Conservation (phyloP, 1,139 yeast species). For the Hansenula anomala region DNA sequence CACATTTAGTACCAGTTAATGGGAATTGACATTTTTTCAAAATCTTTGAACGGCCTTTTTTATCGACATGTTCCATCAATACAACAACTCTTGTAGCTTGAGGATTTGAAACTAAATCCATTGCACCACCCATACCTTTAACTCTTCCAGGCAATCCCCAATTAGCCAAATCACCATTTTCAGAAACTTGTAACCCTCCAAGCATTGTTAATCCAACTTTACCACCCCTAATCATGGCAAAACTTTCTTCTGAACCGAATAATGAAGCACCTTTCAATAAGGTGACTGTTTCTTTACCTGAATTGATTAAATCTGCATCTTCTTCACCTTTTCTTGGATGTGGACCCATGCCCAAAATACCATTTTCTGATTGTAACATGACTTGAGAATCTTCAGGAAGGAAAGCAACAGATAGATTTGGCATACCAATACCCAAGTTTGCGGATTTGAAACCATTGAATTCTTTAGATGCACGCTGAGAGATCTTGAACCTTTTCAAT, state of each 20-base stretch:
- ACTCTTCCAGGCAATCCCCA: slow-evolving; percentile 49
- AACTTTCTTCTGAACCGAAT: slow-evolving; percentile 47
- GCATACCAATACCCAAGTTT: slow-evolving; percentile 47
- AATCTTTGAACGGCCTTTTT: slow-evolving; percentile 43
- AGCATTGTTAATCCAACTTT: slow-evolving; percentile 39
- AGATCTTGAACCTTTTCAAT: slow-evolving; percentile 33
- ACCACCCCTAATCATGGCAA: slow-evolving; percentile 46
- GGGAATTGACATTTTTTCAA: slow-evolving; percentile 40
- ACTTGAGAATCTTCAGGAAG: slow-evolving; percentile 35
- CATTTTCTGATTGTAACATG: slow-evolving; percentile 44
- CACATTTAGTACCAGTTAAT: slow-evolving; percentile 42
- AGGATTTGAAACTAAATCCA: slow-evolving; percentile 49
- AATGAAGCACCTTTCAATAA: slow-evolving; percentile 40
- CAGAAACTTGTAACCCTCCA: slow-evolving; percentile 47
- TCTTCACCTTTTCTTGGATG: slow-evolving; percentile 40
- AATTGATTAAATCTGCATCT: slow-evolving; percentile 45
- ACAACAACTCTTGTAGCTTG: slow-evolving; percentile 42
- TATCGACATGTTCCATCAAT: slow-evolving; percentile 44
- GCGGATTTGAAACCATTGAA: slow-evolving; percentile 38
- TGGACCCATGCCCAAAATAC: slow-evolving; percentile 45
- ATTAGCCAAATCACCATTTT: slow-evolving; percentile 45
- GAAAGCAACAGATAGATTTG: slow-evolving; percentile 42
- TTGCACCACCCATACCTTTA: slow-evolving; percentile 55
- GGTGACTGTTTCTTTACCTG: slow-evolving; percentile 50
- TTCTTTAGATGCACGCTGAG: slow-evolving; percentile 41